Evolutionary conservation across 116 monocot genomes (phyloP).

Genomic region (Posidonia oceanica): DNA sequence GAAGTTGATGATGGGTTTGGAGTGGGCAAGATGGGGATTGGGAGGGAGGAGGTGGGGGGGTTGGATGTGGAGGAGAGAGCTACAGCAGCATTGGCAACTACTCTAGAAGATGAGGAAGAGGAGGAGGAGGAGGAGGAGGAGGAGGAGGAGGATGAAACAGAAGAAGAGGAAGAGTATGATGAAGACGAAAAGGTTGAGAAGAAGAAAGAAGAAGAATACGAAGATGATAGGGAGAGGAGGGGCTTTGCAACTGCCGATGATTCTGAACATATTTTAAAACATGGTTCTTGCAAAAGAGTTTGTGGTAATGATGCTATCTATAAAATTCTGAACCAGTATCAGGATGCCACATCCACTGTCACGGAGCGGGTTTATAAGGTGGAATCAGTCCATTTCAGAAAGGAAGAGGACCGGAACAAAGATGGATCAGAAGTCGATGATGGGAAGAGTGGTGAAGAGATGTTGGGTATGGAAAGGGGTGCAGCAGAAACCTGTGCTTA

Average conservation of each 20-base stretch:
- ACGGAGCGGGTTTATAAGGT: background rate
- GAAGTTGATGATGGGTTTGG: background rate
- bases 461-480: background rate
- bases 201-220: background rate
- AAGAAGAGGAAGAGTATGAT: background rate
- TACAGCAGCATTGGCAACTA: background rate
- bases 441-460: constrained; percentile 1
- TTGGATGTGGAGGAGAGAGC: background rate
- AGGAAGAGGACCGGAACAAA: background rate
- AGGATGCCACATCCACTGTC: background rate
- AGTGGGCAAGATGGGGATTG: background rate
- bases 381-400: background rate
- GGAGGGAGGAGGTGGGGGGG: background rate
- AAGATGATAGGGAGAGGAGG: background rate
- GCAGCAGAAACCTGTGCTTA: background rate
- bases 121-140: background rate
- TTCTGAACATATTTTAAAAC: background rate
- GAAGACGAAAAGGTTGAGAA: background rate
- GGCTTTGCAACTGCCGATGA: background rate
- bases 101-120: background rate
- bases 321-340: background rate
- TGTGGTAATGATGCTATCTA: background rate
- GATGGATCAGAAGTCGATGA: background rate
- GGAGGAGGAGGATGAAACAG: background rate
- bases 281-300: constrained; percentile 5